These are phyloP conservation scores for Tanacetum coccineum DNA, from an alignment of 129 eudicot species.

Conservation along the genomic window DNA sequence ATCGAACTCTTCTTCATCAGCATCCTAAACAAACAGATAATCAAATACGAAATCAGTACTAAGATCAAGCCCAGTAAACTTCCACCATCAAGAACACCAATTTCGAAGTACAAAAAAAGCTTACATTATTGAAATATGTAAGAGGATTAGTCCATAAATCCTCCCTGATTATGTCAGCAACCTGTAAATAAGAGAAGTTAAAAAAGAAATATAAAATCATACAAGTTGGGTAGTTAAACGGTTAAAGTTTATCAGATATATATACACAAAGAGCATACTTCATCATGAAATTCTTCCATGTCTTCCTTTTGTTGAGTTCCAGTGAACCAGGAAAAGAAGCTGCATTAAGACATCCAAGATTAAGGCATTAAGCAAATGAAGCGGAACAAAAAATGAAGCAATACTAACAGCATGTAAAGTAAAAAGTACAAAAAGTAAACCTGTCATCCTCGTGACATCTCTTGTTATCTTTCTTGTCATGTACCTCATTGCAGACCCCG, in stretches of 20 bases:
- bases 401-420: not conserved
- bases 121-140: conserved; percentile 67
- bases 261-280: conserved; percentile 35
- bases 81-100: not conserved
- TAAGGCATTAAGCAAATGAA: not conserved
- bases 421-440: conserved; percentile 23
- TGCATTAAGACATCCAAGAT: conserved; percentile 31
- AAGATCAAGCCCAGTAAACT: conserved; percentile 6
- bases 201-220: not conserved
- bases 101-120: not conserved
- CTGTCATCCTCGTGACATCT: conserved; percentile 73
- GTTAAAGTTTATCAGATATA: not conserved
- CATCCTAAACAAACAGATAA: conserved; percentile 43
- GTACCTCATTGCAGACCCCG: conserved; percentile 36
- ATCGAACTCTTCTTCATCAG: conserved; percentile 59
- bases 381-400: not conserved
- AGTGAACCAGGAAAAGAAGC: conserved; percentile 89
- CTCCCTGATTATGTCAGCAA: conserved; percentile 91
- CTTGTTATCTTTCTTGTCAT: conserved; percentile 75
- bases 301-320: conserved; percentile 55
- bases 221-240: not conserved
- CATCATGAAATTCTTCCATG: conserved; percentile 57
- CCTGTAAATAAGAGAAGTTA: conserved; percentile 31
- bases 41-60: conserved; percentile 4
- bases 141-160: conserved; percentile 97